Evolutionary conservation across 495 filamentous ascomycete genomes (phyloP).

Genomic region (Talaromyces borbonicus): DNA sequence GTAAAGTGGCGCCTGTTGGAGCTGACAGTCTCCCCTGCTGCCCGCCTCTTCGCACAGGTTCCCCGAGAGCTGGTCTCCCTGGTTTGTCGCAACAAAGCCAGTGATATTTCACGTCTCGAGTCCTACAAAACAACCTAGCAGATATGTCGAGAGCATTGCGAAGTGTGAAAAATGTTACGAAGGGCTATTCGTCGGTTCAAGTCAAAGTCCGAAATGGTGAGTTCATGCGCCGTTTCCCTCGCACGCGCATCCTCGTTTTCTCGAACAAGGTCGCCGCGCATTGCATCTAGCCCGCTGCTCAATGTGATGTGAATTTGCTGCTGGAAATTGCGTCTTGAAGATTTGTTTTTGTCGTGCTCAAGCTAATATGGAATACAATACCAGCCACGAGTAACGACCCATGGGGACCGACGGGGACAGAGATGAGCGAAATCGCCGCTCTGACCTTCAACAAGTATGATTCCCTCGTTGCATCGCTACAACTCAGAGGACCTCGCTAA

Average conservation of each 20-base stretch:
- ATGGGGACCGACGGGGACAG: constrained; percentile 96
- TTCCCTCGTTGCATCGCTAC: background rate
- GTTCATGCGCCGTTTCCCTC: constrained; percentile 19
- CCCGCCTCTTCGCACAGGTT: background rate
- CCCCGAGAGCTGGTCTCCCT: constrained; percentile 5
- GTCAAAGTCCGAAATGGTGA: constrained; percentile 99
- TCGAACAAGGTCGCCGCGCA: background rate
- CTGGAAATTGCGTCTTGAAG: background rate
- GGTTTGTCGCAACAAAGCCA: no score
- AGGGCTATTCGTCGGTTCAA: constrained; percentile 94
- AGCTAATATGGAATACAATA: constrained; percentile 4
- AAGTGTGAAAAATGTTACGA: constrained; percentile 99
- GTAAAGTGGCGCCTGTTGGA: constrained; percentile 14
- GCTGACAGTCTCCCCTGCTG: background rate
- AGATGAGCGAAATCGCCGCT: constrained; percentile 98
- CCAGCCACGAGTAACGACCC: constrained; percentile 98
- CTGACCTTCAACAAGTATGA: constrained; percentile 94
- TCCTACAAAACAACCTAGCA: constrained; percentile 11
- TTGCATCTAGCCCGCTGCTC: background rate
- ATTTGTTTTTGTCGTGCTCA: background rate
- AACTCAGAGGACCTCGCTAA: constrained; percentile 4
- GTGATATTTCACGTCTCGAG: no score
- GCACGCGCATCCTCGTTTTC: background rate
- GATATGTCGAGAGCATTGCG: constrained; percentile 94
- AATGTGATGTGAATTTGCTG: no score